Base-by-base conservation (phyloP, 768 basidiomycete species). In the Basidioascus undulatus region DNA sequence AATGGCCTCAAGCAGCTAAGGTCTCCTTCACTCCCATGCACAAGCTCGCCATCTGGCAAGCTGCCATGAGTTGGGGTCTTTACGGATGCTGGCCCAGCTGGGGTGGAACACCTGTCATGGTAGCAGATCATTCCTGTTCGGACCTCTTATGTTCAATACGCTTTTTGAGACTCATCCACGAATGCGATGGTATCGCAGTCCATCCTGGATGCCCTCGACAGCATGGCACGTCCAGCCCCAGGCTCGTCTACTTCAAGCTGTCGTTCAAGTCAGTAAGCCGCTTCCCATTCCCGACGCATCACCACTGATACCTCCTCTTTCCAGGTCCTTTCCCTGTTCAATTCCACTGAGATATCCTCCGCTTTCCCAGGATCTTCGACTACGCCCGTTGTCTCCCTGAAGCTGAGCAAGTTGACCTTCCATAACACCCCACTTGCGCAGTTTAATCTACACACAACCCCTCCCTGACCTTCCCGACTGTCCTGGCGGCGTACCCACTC, bases 301-400 rank as follows among this genome's bases (percentile, higher is more conserved):
- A 80, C 60, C 76, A 79, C 37, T 68, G 83, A 35, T 76, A 79
- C 53, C 80, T 46, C 64, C 81, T 48, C 70, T 76, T 59, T 75
- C 76, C n/a, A 77, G 15, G 81, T 87, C 69, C 74, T 86, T 53
- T 81, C 79, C 5, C 65, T 86, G 57, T 76, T 86, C 69, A 75
- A 76, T 54, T 71, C 80, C 68, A 76, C 73, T 0, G 65, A 67
- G 1, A 65, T 66, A n/a, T 64, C 46, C 4, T 8, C 40, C n/a
- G 32, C 43, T 6, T 40, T 40, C 21, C 43, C 42, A 4, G 24
- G 12, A 31, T 20, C 15, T 10, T 46, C 35, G 38, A 46, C 33
- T 46, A 46, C 30, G 45, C 45, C 41, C 19, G 35, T 31, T 2
- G 24, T 40, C 5, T 20, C 40, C 13, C 37, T 47, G 18, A 43